These are phyloP conservation scores for Hortiboletus campestris DNA, from an alignment of 768 basidiomycete genomes.

Conservation along the genomic window DNA sequence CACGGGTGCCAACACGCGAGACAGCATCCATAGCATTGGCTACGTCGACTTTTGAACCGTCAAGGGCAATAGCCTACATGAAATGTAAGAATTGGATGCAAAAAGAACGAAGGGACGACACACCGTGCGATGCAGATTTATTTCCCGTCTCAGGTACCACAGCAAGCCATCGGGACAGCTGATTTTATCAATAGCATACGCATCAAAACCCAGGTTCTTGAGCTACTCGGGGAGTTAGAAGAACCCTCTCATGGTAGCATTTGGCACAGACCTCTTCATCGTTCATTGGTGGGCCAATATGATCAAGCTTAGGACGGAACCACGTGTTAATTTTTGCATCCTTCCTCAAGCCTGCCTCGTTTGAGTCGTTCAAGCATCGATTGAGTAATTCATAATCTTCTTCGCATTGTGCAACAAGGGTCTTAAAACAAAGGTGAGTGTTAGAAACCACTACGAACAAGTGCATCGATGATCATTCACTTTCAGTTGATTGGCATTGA, in stretches of 20 bases:
- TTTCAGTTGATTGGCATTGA: conserved; percentile 57
- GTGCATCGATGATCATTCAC: conserved; percentile 39
- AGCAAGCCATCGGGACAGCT: conserved; percentile 72
- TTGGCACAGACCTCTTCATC: conserved; percentile 51
- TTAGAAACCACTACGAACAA: neutral
- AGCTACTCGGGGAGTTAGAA: conserved; percentile 46
- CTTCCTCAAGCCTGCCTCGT: conserved; percentile 49
- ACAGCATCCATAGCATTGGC: conserved; percentile 59
- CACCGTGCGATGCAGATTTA: conserved; percentile 74
- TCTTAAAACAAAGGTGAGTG: conserved; percentile 41
- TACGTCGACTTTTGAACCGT: conserved; percentile 49
- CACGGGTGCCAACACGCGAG: conserved; percentile 40
- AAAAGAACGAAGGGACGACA: conserved; percentile 20
- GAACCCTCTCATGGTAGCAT: neutral
- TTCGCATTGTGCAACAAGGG: conserved; percentile 79
- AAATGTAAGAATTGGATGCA: neutral
- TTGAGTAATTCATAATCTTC: conserved; percentile 80
- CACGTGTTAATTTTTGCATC: conserved; percentile 60
- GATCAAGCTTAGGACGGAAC: conserved; percentile 50
- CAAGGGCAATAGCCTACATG: conserved; percentile 61
- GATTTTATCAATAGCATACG: conserved; percentile 80
- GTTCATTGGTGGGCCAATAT: conserved; percentile 52
- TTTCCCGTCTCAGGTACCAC: conserved; percentile 63
- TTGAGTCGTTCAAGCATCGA: conserved; percentile 60
- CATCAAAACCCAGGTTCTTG: conserved; percentile 62